Evolutionary conservation across 176 grass and related monocot species (phyloP).

Genomic region (Triticum turgidum): DNA sequence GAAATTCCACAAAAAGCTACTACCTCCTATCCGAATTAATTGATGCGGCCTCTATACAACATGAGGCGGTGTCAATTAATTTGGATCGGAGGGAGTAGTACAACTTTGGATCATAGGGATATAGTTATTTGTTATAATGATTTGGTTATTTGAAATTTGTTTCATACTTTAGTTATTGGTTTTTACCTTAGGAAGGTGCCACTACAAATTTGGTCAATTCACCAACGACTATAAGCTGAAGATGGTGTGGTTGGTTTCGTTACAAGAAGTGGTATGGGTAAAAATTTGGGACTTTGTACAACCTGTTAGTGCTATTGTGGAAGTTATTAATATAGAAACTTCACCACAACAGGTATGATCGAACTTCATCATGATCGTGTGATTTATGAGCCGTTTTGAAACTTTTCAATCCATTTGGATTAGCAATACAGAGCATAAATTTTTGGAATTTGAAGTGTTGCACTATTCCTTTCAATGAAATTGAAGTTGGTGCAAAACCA

Average conservation of each 20-base stretch:
- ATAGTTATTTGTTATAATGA: neutral
- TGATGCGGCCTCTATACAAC: no score
- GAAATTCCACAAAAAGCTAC: neutral
- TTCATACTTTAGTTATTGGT: neutral
- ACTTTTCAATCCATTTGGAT: neutral
- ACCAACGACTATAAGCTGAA: neutral
- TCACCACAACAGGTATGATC: neutral
- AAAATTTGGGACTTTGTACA: neutral
- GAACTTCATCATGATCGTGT: neutral
- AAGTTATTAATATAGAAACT: neutral
- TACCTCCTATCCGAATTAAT: no score
- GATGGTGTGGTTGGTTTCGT: neutral
- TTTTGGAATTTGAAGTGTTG: neutral
- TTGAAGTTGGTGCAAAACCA: neutral
- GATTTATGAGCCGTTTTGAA: neutral
- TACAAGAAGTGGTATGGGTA: neutral
- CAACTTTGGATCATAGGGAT: no score
- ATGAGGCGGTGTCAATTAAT: neutral
- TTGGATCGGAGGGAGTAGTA: neutral
- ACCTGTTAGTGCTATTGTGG: neutral
- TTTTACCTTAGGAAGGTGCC: neutral
- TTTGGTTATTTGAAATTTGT: neutral
- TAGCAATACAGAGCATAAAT: neutral
- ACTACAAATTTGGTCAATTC: neutral
- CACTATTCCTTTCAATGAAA: neutral